Evolutionary conservation across 2,329 filamentous ascomycete species (phyloP), one percentile per base, ranked within the genome.

Genomic region (Fusarium dimerum): DNA sequence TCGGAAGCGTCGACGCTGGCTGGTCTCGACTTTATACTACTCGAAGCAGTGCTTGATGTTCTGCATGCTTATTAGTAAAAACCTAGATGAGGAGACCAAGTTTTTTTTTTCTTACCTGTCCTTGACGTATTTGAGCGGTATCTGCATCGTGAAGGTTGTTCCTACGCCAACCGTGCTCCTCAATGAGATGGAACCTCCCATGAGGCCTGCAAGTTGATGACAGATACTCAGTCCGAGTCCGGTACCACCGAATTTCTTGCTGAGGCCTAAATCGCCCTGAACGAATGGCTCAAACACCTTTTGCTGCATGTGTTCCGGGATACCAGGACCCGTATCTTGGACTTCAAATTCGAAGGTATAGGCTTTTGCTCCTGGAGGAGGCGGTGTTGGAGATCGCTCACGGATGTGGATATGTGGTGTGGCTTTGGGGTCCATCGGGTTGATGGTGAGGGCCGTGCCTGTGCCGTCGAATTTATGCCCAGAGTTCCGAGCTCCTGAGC

Each of bases 221-320:
- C 91, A 96, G 63, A 97, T 97, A 65, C 89, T 93, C 49, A 97
- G 71, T 2, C 92, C 92, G 2, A 96, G 76, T 5, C 92, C 92
- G 1, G 92, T 96, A 15, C 92, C 92, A 16, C 91, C 91, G 66
- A 87, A 95, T 66, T 94, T 94, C 70, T 91, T 95, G 75, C 89
- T 95, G 15, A 97, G 74, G 1, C 91, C 89, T 2, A 94, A 75
- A 66, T 96, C 92, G n/a, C 89, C 92, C 71, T 97, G 92, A 0
- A 96, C 89, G 66, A 97, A 97, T 1, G 92, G 92, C 69, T 96
- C 92, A 67, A 97, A 97, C 10, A 97, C 90, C 60, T 87, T 87
- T 51, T 89, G 78, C 62, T 92, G 90, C 70, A 95, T 83, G 57
- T 87, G 76, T 7, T 86, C 82, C 0, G 90, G 84, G 50, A 96